These are phyloP conservation scores for Candida sakaeoensis DNA, from an alignment of 805 yeast genomes.

Conservation along the genomic window DNA sequence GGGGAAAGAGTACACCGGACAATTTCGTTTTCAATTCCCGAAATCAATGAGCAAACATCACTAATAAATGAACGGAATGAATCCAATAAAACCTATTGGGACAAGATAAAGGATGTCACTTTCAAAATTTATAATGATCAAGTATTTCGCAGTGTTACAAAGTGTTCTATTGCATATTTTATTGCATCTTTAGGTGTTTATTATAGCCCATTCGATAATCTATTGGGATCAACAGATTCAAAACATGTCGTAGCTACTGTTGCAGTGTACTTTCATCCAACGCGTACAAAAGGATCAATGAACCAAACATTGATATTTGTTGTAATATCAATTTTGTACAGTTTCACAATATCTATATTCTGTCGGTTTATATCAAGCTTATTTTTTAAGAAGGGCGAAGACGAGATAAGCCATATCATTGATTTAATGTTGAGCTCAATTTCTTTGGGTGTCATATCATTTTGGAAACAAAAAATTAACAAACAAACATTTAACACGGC, in stretches of 20 bases:
- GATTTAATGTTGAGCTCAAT: constrained; percentile 52
- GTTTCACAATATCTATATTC: constrained; percentile 47
- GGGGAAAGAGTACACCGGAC: constrained; percentile 37
- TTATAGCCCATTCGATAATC: constrained; percentile 42
- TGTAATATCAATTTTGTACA: constrained; percentile 48
- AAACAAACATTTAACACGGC: constrained; percentile 77
- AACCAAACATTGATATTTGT: constrained; percentile 68
- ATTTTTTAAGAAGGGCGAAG: constrained; percentile 43
- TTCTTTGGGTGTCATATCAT: constrained; percentile 65
- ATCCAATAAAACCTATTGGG: not conserved
- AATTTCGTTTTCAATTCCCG: constrained; percentile 15
- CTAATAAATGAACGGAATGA: not conserved
- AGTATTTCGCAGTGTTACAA: constrained; percentile 37
- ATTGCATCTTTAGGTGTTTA: constrained; percentile 74
- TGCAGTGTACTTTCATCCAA: constrained; percentile 81
- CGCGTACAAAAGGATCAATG: constrained; percentile 78
- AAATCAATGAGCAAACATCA: not conserved
- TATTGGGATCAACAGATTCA: constrained; percentile 64
- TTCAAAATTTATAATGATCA: constrained; percentile 14
- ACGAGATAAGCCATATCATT: constrained; percentile 47
- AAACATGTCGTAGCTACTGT: constrained; percentile 82
- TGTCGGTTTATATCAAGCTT: constrained; percentile 51
- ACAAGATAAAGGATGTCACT: no score
- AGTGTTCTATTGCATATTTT: constrained; percentile 72
- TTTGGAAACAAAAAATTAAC: constrained; percentile 61